These are phyloP conservation scores for Colletotrichum sp. DNA, from an alignment of 2,329 filamentous ascomycete genomes.

Conservation along the genomic window DNA sequence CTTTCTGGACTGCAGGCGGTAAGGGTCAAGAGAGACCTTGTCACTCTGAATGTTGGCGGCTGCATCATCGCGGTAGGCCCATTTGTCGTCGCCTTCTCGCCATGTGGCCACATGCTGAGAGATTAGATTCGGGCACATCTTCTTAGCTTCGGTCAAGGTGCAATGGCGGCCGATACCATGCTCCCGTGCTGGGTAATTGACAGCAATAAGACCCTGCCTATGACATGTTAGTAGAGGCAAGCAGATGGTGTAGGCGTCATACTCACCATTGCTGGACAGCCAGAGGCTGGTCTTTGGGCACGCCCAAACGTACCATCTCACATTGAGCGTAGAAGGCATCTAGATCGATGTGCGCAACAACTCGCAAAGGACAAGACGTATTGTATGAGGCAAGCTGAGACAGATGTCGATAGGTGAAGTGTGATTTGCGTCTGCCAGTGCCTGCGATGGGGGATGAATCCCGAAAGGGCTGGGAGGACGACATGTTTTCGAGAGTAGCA, in stretches of 20 bases:
- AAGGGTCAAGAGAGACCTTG: constrained; percentile 94
- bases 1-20: constrained; percentile 81
- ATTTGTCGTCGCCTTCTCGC: constrained; percentile 88
- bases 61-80: constrained; percentile 88
- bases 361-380: constrained; percentile 78
- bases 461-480: constrained; percentile 18
- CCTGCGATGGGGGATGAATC: constrained; percentile 16
- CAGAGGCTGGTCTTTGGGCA: constrained; percentile 77
- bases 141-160: constrained; percentile 80
- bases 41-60: constrained; percentile 81
- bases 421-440: constrained; percentile 50
- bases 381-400: constrained; percentile 75
- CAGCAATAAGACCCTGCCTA: constrained; percentile 89
- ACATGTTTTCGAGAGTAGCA: constrained; percentile 8
- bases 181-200: constrained; percentile 90
- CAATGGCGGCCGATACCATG: constrained; percentile 83
- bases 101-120: constrained; percentile 95
- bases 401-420: constrained; percentile 86
- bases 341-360: constrained; percentile 90
- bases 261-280: constrained; percentile 90
- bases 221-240: background rate
- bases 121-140: constrained; percentile 83
- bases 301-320: constrained; percentile 85
- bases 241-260: background rate
- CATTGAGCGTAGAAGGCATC: constrained; percentile 99